Evolutionary conservation across 352 stramenopile genomes (phyloP).

Genomic region (Globisporangium acanthophoron): DNA sequence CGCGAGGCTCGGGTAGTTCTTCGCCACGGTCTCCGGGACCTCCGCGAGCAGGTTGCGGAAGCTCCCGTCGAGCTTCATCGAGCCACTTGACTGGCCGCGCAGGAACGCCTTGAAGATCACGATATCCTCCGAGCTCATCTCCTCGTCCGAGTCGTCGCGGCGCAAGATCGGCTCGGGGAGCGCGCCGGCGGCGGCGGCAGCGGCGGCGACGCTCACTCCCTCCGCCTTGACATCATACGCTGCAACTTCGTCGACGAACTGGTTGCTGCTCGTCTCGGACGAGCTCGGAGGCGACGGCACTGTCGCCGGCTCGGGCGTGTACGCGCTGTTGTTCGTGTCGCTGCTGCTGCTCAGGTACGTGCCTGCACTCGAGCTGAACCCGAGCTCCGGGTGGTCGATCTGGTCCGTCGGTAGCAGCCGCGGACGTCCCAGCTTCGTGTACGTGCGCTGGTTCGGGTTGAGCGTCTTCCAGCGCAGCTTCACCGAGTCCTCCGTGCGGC

Average conservation of each 20-base stretch:
- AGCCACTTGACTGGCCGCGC: slow-evolving; percentile 42
- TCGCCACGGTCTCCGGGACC: slow-evolving; percentile 7
- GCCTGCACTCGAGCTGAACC: slow-evolving; percentile 4
- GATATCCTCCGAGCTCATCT: slow-evolving; percentile 53
- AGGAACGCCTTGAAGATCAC: slow-evolving; percentile 61
- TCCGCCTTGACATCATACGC: not conserved
- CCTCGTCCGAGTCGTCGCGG: slow-evolving; percentile 32
- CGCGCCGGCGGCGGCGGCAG: not conserved
- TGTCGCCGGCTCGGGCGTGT: not conserved
- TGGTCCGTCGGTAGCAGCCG: slow-evolving; percentile 45
- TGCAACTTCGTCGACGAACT: not conserved
- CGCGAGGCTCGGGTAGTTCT: slow-evolving; percentile 8
- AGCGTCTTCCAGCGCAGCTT: slow-evolving; percentile 81
- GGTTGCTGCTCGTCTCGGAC: slow-evolving; percentile 7
- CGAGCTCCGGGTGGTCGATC: slow-evolving; percentile 20
- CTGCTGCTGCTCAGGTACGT: slow-evolving; percentile 4
- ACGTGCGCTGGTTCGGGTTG: slow-evolving; percentile 75
- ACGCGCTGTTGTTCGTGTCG: not conserved
- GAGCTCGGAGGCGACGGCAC: slow-evolving; percentile 9
- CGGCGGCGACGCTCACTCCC: not conserved
- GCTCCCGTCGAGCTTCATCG: slow-evolving; percentile 23
- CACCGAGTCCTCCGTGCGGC: slow-evolving; percentile 73
- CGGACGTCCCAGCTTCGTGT: slow-evolving; percentile 67
- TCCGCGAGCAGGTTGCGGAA: slow-evolving; percentile 25
- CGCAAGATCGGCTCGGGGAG: slow-evolving; percentile 40